These are phyloP conservation scores for Malus sylvestris DNA, from an alignment of 306 rosid species.

Conservation along the genomic window DNA sequence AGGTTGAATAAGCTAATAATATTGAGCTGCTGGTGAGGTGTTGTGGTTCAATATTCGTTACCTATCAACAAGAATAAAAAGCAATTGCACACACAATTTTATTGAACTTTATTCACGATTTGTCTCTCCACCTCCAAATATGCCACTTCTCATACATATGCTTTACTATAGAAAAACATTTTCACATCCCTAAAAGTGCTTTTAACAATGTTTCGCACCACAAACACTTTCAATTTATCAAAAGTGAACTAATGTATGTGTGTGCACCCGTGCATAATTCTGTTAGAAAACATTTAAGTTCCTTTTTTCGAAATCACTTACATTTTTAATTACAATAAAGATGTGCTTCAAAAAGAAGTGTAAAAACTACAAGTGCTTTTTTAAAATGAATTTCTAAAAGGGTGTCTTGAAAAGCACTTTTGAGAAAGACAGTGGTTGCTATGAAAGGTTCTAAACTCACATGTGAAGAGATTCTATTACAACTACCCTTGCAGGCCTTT, in stretches of 20 bases:
- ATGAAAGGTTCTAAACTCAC: slow-evolving; percentile 30
- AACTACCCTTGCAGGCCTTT: not conserved
- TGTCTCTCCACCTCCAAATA: slow-evolving; percentile 31
- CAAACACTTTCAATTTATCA: too few species aligned
- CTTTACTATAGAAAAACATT: not conserved
- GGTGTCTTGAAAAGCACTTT: slow-evolving; percentile 11
- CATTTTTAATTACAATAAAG: too few species aligned
- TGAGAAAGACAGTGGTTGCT: slow-evolving; percentile 37
- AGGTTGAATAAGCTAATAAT: not conserved
- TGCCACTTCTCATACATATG: slow-evolving; percentile 19
- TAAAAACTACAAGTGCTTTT: too few species aligned
- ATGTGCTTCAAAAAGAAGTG: too few species aligned
- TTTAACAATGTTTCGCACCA: too few species aligned
- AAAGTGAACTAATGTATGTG: not conserved
- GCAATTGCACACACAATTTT: not conserved
- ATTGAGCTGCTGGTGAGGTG: not conserved
- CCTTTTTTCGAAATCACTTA: not conserved
- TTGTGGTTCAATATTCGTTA: not conserved
- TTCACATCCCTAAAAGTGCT: too few species aligned
- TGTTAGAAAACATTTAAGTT: not conserved
- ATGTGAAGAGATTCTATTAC: slow-evolving; percentile 11
- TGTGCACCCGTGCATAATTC: too few species aligned
- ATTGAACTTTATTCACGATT: slow-evolving; percentile 18
- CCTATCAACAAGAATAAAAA: not conserved
- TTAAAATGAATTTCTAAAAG: not conserved